Percentiles rank a stretch among this genome's conserved stretches.
Evolutionary conservation across 352 stramenopile species (phyloP).

Genomic region (Thalassiosira livingstoniorum): DNA sequence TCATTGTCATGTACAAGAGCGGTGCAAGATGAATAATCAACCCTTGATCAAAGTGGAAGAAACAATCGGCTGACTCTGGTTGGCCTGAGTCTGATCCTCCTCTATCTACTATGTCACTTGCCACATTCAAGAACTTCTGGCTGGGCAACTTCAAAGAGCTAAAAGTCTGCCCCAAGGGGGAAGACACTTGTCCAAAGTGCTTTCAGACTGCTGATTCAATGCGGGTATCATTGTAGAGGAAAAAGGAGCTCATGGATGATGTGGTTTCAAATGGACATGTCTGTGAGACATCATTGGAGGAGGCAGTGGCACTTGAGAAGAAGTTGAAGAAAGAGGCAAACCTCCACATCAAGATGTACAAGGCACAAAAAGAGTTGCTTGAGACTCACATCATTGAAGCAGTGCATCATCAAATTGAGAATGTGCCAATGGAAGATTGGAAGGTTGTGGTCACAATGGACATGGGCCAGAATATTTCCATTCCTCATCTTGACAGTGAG

Average conservation of each 20-base stretch:
- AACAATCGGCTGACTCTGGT: too few relatives aligned
- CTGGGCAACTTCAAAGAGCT: background rate
- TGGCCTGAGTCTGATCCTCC: background rate
- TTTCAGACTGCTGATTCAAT: background rate
- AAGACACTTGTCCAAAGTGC: conserved; percentile 12
- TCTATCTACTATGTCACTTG: background rate
- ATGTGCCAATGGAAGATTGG: background rate
- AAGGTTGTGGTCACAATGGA: conserved; percentile 5
- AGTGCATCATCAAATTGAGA: background rate
- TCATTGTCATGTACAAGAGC: background rate
- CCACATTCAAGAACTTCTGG: conserved; percentile 5
- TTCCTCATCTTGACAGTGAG: background rate
- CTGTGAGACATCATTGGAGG: background rate
- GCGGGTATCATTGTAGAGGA: background rate
- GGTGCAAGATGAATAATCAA: background rate
- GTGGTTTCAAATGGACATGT: background rate
- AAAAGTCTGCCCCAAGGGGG: background rate
- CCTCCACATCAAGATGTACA: background rate
- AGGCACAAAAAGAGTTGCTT: background rate
- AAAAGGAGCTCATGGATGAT: background rate
- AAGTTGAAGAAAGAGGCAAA: background rate
- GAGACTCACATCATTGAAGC: conserved; percentile 1
- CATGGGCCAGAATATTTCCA: conserved; percentile 16
- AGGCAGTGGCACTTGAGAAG: background rate
- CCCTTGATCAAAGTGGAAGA: too few relatives aligned